Evolutionary conservation across 305 asterid species (phyloP).

Genomic region (Solanum aculeatissimum): DNA sequence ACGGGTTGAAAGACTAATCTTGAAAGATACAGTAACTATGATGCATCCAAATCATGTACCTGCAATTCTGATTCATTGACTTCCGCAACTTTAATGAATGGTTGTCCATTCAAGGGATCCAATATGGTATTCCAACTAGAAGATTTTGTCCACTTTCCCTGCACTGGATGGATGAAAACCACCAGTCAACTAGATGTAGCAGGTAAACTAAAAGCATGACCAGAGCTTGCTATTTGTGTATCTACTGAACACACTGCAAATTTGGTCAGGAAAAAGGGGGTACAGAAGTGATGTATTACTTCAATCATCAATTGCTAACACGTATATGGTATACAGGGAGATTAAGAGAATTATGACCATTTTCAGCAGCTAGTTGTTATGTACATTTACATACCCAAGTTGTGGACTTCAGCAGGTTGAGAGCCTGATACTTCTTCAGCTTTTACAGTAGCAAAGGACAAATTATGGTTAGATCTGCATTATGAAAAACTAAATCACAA

Average conservation of each 20-base stretch:
- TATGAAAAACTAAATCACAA: not conserved
- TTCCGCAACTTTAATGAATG: conserved; percentile 86
- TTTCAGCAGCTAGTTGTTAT: not conserved
- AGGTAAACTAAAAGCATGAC: not conserved
- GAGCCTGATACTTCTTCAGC: conserved; percentile 76
- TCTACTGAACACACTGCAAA: not conserved
- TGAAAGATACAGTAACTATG: not conserved
- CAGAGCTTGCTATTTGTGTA: not conserved
- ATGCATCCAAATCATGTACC: conserved; percentile 19
- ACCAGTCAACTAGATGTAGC: not conserved
- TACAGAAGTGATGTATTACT: not conserved
- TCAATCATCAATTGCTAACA: not conserved
- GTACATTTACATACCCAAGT: conserved; percentile 45
- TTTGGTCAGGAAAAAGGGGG: not conserved
- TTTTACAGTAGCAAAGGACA: conserved; percentile 59
- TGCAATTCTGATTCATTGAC: conserved; percentile 56
- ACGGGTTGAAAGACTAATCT: not conserved
- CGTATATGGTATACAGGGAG: not conserved
- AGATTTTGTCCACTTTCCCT: conserved; percentile 69
- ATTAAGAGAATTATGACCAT: not conserved
- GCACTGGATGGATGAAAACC: conserved; percentile 33
- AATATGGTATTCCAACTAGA: conserved; percentile 58
- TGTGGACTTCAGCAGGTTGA: conserved; percentile 80
- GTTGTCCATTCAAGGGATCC: conserved; percentile 90
- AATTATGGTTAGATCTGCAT: conserved; percentile 48